A percentile compares a stretch with the other conserved stretches of the same genome.
Conservation (phyloP, 805 yeast genomes). For the Lipomyces lipofer region DNA sequence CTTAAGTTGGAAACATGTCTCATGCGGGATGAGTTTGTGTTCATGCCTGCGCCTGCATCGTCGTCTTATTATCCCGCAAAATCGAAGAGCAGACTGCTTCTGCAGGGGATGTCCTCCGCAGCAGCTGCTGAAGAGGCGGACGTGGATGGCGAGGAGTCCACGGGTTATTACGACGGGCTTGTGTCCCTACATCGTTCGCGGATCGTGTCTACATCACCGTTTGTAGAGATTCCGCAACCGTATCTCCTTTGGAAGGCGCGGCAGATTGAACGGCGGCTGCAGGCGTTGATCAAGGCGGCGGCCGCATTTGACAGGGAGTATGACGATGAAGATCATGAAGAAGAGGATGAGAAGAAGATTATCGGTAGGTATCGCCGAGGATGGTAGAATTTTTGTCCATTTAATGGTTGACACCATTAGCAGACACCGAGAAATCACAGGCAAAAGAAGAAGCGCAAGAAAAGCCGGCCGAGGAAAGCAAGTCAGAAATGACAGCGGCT, state of each 20-base stretch:
- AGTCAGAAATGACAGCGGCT: background rate
- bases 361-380: background rate
- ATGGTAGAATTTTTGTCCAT: no score
- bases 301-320: slow-evolving; percentile 17
- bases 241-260: slow-evolving; percentile 57
- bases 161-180: slow-evolving; percentile 37
- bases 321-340: slow-evolving; percentile 1
- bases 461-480: background rate
- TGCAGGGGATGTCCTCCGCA: background rate
- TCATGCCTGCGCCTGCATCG: slow-evolving; percentile 35
- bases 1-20: slow-evolving; percentile 75
- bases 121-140: slow-evolving; percentile 4
- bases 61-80: background rate
- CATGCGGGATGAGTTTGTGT: slow-evolving; percentile 67
- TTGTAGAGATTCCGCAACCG: slow-evolving; percentile 74
- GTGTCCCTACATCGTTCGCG: slow-evolving; percentile 48
- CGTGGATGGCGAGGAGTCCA: background rate
- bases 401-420: no score
- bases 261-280: slow-evolving; percentile 45
- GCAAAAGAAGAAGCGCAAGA: no score
- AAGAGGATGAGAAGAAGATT: no score
- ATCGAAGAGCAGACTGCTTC: background rate
- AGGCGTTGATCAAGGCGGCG: slow-evolving; percentile 36
- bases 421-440: background rate
- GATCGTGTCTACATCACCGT: slow-evolving; percentile 79